Percentiles rank a stretch among this genome's conserved stretches.
Conservation (phyloP, 768 basidiomycete species). For the Leucosporidium yakuticum region DNA sequence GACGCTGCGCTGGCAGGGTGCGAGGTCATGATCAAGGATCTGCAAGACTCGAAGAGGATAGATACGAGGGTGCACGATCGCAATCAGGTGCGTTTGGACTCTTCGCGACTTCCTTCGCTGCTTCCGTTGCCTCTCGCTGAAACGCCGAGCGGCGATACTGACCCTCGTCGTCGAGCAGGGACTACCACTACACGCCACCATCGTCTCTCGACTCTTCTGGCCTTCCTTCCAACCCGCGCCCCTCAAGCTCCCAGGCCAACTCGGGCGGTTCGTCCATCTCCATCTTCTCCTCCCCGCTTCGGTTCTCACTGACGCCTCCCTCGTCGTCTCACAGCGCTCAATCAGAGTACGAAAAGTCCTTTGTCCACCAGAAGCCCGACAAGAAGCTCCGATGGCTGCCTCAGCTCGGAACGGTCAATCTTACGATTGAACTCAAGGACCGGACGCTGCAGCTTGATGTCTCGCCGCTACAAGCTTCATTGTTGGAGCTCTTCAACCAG, state of each 20-base stretch:
- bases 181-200: constrained; percentile 74
- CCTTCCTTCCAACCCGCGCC: constrained; percentile 69
- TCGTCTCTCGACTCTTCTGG: constrained; percentile 95
- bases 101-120: too few relatives aligned
- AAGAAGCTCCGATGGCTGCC: constrained; percentile 85
- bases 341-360: constrained; percentile 63
- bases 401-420: constrained; percentile 73
- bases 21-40: constrained; percentile 96
- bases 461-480: constrained; percentile 80
- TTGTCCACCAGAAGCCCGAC: constrained; percentile 79
- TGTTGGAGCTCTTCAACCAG: constrained; percentile 76
- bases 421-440: constrained; percentile 78
- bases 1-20: constrained; percentile 87
- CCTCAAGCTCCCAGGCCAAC: constrained; percentile 75
- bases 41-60: constrained; percentile 86
- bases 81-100: constrained; percentile 48
- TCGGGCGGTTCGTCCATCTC: constrained; percentile 57
- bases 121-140: not conserved
- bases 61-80: constrained; percentile 62
- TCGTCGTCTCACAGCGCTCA: constrained; percentile 8
- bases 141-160: not conserved
- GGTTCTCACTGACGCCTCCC: constrained; percentile 7
- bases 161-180: constrained; percentile 39
- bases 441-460: constrained; percentile 68
- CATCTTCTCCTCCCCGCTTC: not conserved